Percentiles rank a stretch among this genome's conserved stretches.
phyloP scores from a whole-genome alignment of 2,329 filamentous ascomycete genomes.

The Calonectria honghensis region DNA sequence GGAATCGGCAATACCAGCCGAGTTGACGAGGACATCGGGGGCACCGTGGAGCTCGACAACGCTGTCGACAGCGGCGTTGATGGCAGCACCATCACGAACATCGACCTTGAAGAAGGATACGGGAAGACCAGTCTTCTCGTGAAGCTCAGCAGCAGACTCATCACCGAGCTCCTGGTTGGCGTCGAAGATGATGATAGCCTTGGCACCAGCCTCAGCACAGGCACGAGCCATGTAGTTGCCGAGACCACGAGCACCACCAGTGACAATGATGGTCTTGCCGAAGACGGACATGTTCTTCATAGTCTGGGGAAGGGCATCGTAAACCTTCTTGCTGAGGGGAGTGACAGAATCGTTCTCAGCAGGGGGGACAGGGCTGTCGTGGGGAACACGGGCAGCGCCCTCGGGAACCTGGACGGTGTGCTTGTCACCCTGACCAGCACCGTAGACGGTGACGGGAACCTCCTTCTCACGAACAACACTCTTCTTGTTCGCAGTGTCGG shows the following conservation, averaged over 20 bases:
- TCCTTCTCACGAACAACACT: slow-evolving; percentile 75
- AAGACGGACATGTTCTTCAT: slow-evolving; percentile 81
- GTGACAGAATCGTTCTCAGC: slow-evolving; percentile 69
- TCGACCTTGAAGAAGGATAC: slow-evolving; percentile 88
- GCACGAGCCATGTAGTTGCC: slow-evolving; percentile 88
- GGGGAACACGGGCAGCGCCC: slow-evolving; percentile 64
- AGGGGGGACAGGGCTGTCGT: slow-evolving; percentile 62
- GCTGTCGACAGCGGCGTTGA: slow-evolving; percentile 80
- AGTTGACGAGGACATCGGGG: slow-evolving; percentile 86
- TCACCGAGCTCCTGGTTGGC: slow-evolving; percentile 85
- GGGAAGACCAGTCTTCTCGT: slow-evolving; percentile 82
- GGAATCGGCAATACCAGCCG: slow-evolving; percentile 87
- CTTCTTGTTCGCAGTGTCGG: slow-evolving; percentile 67
- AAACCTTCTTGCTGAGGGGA: slow-evolving; percentile 73
- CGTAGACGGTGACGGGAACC: slow-evolving; percentile 74
- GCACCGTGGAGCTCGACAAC: slow-evolving; percentile 80
- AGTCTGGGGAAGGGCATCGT: slow-evolving; percentile 76
- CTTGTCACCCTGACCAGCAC: slow-evolving; percentile 69
- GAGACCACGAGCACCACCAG: slow-evolving; percentile 84
- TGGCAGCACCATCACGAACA: slow-evolving; percentile 82
- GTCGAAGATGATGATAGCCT: slow-evolving; percentile 84
- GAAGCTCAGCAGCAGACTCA: slow-evolving; percentile 80
- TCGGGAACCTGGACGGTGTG: slow-evolving; percentile 73
- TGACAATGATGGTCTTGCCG: slow-evolving; percentile 83
- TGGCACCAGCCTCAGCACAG: slow-evolving; percentile 84